A percentile compares a stretch with the other conserved stretches of the same genome.
Conservation (phyloP, 2,329 filamentous ascomycete genomes). For the Scedosporium dehoogii region DNA sequence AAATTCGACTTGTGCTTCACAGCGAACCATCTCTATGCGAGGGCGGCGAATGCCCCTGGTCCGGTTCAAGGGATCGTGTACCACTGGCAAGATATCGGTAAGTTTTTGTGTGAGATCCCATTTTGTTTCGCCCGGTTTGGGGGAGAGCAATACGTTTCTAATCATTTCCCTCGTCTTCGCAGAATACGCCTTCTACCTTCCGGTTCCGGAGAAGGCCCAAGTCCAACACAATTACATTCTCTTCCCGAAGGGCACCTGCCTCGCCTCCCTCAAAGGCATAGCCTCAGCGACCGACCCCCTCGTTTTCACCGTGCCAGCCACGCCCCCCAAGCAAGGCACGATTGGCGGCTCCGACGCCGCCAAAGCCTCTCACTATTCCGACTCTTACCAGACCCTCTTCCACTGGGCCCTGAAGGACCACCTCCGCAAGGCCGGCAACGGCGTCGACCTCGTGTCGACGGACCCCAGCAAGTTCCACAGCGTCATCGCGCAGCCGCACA, state of each 20-base stretch:
- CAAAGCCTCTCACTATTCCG: slow-evolving; percentile 43
- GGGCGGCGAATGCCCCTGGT: slow-evolving; percentile 37
- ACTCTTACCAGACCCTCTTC: slow-evolving; percentile 48
- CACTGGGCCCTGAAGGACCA: slow-evolving; percentile 49
- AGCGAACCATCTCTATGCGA: slow-evolving; percentile 46
- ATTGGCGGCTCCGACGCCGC: slow-evolving; percentile 40
- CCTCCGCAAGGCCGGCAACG: slow-evolving; percentile 38
- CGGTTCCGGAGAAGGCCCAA: slow-evolving; percentile 55
- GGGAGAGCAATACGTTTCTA: too few species aligned
- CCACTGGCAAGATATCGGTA: slow-evolving; percentile 53
- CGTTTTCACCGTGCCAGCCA: slow-evolving; percentile 52
- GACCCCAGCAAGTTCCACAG: slow-evolving; percentile 49
- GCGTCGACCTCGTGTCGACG: slow-evolving; percentile 38
- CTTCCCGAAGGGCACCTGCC: slow-evolving; percentile 45
- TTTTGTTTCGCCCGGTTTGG: not conserved
- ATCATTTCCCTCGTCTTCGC: not conserved
- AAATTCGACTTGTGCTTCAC: slow-evolving; percentile 59
- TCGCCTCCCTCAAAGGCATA: slow-evolving; percentile 31
- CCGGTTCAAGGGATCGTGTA: slow-evolving; percentile 46
- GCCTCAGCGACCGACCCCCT: slow-evolving; percentile 42
- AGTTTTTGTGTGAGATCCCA: slow-evolving; percentile 11
- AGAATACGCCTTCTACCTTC: slow-evolving; percentile 56
- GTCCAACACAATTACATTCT: slow-evolving; percentile 57
- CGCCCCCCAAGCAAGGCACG: slow-evolving; percentile 49
- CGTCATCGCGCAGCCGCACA: slow-evolving; percentile 43